Evolutionary conservation across 1,284 basidiomycete genomes (phyloP), one percentile per base, ranked within the genome.

Genomic region (Microstroma glucosiphilum): DNA sequence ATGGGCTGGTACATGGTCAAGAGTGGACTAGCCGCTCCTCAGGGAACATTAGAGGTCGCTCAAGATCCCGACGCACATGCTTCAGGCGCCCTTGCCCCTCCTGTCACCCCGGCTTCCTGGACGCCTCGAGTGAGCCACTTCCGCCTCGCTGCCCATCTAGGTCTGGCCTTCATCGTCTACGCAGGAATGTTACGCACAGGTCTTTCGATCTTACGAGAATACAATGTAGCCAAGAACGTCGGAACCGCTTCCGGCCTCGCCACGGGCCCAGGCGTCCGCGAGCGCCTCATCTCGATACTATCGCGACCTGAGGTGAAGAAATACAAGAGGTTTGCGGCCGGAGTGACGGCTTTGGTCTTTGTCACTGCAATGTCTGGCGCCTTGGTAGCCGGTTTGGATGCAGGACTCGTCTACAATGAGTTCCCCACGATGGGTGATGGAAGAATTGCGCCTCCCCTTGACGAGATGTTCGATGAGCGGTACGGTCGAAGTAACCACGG

Each of bases 1-100:
- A 84, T 99, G 21, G 96, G 96, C 30, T 99, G 96, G 96, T 96
- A 96, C 83, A 99, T 99, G 96, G 96, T 99, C 65, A 90, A 96
- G 78, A 94, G 91, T 11, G 96, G 96, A 1, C 83, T 99, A 12
- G 89, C 63, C 13, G 65, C 58, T 2, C 73, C 73, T 6, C 59
- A 63, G 40, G 51, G 51, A 19, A 54, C 51, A 21, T 25, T 54
- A 6, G 12, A 69, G 60, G 60, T 64, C 55, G 42, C 65, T 60
- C 15, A 30, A 17, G 40, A 25, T 41, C 48, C 40, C 8, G 26
- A 53, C 1, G 63, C 40, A 6, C 54, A 46, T 15, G 21, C 21
- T 9, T 54, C 51, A 2, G 15, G 13, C 17, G 51, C 51, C 21
- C 41, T 43, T 48, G 46, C 58, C 26, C 30, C 58, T 2, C 13